Evolutionary conservation across 2,329 filamentous ascomycete species (phyloP), one percentile per base, ranked within the genome.

Genomic region (Neopestalotiopsis sp.): DNA sequence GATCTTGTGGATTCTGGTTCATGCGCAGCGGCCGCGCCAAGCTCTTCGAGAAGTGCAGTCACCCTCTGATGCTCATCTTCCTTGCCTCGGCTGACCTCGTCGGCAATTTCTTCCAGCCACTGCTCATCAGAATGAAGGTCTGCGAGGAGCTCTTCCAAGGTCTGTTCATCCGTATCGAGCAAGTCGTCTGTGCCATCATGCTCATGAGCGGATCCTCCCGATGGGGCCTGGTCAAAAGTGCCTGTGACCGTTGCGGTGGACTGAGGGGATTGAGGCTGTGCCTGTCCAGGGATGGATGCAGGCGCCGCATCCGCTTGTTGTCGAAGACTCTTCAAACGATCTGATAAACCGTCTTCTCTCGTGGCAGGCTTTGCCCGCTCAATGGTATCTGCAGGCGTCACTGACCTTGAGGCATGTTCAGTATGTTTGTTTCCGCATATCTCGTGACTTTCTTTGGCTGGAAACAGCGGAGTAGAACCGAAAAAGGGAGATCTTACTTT

Each of bases 241-340:
- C 61, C 32, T 49, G 56, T 42, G 24, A 62, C n/a, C 56, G 32
- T 32, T 60, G 67, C 58, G 10, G 56, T 17, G 32, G 67, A 60
- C 13, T 42, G 59, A 57, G 32, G 70, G 32, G 67, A 60, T 17
- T 42, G 59, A 57, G 32, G 70, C 63, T 67, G 58, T 63, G 38
- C 32, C 28, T n/a, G 13, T 28, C 1, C 56, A 61, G 52, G n/a
- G 45, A 13, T 14, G 63, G 13, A 58, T 12, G 17, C 40, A 32
- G 28, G 69, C 57, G 56, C 30, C 14, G 63, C 61, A 60, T 78
- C 78, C 17, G 79, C 76, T 28, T 78, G 79, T 28, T 82, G 80
- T 13, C 88, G 84, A 24, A 90, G 79, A 5, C 80, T 83, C 72
- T 85, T 86, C 59, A 90, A 80, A 28, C 88, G 82, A 2, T 83